These are phyloP conservation scores for Paramecium pentaurelia DNA, from an alignment of 73 alveolate genomes.

Conservation along the genomic window DNA sequence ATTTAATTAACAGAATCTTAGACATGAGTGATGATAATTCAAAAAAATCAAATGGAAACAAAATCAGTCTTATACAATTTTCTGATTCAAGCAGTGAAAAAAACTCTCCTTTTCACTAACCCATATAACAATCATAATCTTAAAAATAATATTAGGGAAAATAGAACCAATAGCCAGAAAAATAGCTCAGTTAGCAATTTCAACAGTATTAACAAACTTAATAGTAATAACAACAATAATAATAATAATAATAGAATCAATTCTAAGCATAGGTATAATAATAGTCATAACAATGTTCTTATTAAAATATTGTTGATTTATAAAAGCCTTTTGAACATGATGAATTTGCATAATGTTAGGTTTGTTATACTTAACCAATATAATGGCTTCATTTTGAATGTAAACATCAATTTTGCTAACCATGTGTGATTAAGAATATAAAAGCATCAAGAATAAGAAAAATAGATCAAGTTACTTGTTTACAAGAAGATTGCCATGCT, in stretches of 20 bases:
- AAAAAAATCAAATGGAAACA: not conserved
- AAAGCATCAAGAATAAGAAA: not conserved
- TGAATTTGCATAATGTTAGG: not conserved
- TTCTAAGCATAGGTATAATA: not conserved
- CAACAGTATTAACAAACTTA: not conserved
- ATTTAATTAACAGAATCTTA: not conserved
- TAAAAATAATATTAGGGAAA: not conserved
- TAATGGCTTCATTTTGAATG: not conserved
- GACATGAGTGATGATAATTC: constrained; percentile 39
- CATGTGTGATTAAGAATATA: not conserved
- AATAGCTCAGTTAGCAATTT: not conserved
- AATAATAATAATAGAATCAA: not conserved
- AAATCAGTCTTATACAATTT: not conserved
- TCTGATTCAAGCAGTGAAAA: not conserved
- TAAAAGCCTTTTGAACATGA: not conserved
- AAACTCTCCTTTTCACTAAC: not conserved
- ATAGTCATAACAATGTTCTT: not conserved
- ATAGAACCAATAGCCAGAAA: not conserved
- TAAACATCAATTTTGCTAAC: not conserved
- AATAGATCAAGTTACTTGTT: not conserved
- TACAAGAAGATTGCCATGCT: not conserved
- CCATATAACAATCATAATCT: not conserved
- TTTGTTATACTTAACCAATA: not conserved
- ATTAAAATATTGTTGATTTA: not conserved
- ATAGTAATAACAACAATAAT: not conserved